Percentiles rank a stretch among this genome's conserved stretches.
Conservation (phyloP, 352 stramenopile genomes). For the Phytophthora chlamydospora region DNA sequence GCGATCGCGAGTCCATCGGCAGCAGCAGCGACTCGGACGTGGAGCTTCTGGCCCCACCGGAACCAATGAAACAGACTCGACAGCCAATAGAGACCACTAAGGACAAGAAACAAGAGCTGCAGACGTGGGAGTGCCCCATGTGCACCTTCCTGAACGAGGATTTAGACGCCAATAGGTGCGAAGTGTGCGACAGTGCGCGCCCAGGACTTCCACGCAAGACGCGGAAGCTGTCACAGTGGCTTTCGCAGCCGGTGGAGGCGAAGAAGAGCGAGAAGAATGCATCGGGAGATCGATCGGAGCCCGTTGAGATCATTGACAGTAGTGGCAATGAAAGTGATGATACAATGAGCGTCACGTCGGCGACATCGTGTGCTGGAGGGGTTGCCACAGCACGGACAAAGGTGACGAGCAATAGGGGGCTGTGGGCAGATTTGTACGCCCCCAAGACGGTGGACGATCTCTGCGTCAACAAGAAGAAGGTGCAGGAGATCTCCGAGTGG, state of each 20-base stretch:
- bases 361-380: not conserved
- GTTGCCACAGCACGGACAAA: not conserved
- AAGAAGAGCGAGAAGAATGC: conserved; percentile 13
- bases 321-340: conserved; percentile 36
- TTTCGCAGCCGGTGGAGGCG: conserved; percentile 32
- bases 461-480: conserved; percentile 86
- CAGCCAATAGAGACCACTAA: not conserved
- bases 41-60: conserved; percentile 13
- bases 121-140: conserved; percentile 43
- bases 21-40: conserved; percentile 45
- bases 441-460: conserved; percentile 65
- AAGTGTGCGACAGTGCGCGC: conserved; percentile 49
- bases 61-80: conserved; percentile 4
- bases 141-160: conserved; percentile 61
- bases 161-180: conserved; percentile 25
- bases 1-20: conserved; percentile 12
- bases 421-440: conserved; percentile 62
- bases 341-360: conserved; percentile 13
- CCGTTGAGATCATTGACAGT: conserved; percentile 47
- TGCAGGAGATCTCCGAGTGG: conserved; percentile 75
- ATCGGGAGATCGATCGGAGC: conserved; percentile 1
- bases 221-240: conserved; percentile 51
- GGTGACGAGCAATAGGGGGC: conserved; percentile 7
- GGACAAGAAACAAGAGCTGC: not conserved
- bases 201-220: conserved; percentile 29